Conservation (phyloP, 495 filamentous ascomycete species). For the Patellaria atrata region DNA sequence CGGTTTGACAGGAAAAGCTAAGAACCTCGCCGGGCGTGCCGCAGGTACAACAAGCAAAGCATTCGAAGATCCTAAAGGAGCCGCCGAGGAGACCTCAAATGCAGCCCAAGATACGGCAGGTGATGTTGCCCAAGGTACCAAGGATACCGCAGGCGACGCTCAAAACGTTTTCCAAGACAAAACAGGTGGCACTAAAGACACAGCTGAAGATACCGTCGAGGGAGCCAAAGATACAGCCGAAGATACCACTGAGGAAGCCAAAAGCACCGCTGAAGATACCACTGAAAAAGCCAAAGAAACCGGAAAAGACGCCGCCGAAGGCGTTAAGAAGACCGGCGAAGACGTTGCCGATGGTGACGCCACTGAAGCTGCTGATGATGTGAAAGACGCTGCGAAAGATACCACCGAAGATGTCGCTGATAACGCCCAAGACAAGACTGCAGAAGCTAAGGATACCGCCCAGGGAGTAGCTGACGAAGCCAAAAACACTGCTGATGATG, state of each 20-base stretch:
- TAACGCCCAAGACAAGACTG: slow-evolving; percentile 5
- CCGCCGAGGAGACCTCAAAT: slow-evolving; percentile 4
- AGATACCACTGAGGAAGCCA: slow-evolving; percentile 8
- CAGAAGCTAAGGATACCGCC: slow-evolving; percentile 7
- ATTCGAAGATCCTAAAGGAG: slow-evolving; percentile 9
- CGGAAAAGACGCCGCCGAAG: slow-evolving; percentile 3
- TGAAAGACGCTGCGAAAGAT: slow-evolving; percentile 9
- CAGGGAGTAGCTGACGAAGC: slow-evolving; percentile 5
- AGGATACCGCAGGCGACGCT: slow-evolving; percentile 14
- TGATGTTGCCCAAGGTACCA: slow-evolving; percentile 1
- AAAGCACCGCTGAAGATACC: slow-evolving; percentile 21
- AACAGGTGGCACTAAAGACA: slow-evolving; percentile 6
- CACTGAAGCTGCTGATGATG: slow-evolving; percentile 22
- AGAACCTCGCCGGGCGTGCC: slow-evolving; percentile 28
- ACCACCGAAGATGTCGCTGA: slow-evolving; percentile 6
- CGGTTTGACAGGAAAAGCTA: slow-evolving; percentile 12
- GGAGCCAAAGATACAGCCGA: slow-evolving; percentile 16
- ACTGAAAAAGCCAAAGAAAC: slow-evolving; percentile 13
- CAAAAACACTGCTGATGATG: slow-evolving; percentile 11
- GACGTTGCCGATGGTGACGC: slow-evolving; percentile 12
- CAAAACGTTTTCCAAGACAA: slow-evolving; percentile 2
- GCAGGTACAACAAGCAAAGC: slow-evolving; percentile 12
- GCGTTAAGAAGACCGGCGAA: too few species aligned
- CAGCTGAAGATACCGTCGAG: slow-evolving; percentile 11
- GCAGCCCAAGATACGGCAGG: slow-evolving; percentile 8